Percentiles rank a stretch among this genome's conserved stretches.
Conservation (phyloP, 2,329 filamentous ascomycete genomes). For the Claviceps purpurea region DNA sequence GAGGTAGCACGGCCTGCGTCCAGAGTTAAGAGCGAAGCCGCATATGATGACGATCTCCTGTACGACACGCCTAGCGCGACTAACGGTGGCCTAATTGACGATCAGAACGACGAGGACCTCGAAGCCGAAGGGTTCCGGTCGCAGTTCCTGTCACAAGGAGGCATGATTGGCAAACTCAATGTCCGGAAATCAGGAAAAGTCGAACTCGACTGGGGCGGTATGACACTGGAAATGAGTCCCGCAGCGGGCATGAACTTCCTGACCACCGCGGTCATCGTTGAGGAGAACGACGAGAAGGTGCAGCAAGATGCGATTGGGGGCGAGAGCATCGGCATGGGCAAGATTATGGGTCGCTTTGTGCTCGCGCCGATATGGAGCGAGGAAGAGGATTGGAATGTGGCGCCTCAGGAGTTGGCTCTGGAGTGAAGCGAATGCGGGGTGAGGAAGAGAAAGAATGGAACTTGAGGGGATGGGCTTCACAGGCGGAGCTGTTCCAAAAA, state of each 20-base stretch:
- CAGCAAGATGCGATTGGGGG: constrained; percentile 29
- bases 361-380: constrained; percentile 45
- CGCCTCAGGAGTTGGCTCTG: constrained; percentile 19
- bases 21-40: constrained; percentile 30
- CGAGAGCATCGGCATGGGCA: constrained; percentile 46
- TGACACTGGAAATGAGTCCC: constrained; percentile 35
- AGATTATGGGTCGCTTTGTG: constrained; percentile 48
- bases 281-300: constrained; percentile 41
- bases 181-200: constrained; percentile 49
- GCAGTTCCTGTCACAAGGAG: constrained; percentile 33
- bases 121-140: constrained; percentile 22
- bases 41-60: constrained; percentile 25
- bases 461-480: too few species aligned
- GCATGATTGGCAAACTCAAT: constrained; percentile 46
- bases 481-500: too few species aligned
- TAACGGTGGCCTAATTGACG: constrained; percentile 3
- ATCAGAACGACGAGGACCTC: constrained; percentile 21
- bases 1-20: constrained; percentile 13
- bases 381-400: constrained; percentile 41
- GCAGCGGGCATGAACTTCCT: constrained; percentile 42
- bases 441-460: too few species aligned
- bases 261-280: constrained; percentile 45
- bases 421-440: background rate
- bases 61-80: constrained; percentile 10
- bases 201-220: constrained; percentile 50